Conservation (phyloP, 169 alveolate genomes). For the Plasmodium adleri region DNA sequence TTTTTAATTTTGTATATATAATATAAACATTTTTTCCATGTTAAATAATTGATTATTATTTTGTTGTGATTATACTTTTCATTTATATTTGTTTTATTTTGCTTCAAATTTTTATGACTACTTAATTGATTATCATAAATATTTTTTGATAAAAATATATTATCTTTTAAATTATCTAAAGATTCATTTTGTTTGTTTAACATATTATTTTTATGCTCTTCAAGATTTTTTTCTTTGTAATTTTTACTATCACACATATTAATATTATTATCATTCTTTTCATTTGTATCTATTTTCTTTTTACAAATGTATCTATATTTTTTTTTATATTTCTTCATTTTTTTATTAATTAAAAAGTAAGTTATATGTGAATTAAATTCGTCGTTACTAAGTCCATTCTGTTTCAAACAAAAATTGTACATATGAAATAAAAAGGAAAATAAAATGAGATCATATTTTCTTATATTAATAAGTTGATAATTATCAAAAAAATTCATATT, state of each 20-base stretch:
- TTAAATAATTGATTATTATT: not conserved
- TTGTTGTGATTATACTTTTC: not conserved
- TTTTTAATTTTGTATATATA: constrained; percentile 30
- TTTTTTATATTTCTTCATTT: constrained; percentile 29
- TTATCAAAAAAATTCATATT: not conserved
- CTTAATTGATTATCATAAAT: not conserved
- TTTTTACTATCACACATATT: not conserved
- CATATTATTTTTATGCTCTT: not conserved
- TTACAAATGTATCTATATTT: constrained; percentile 20
- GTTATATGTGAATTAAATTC: constrained; percentile 56
- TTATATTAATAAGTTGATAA: constrained; percentile 19
- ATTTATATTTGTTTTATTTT: constrained; percentile 1
- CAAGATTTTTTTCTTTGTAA: not conserved
- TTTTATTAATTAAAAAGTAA: constrained; percentile 48
- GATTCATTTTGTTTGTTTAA: too few relatives aligned
- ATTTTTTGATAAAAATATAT: not conserved
- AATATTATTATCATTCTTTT: not conserved
- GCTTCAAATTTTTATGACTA: not conserved
- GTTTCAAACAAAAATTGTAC: constrained; percentile 70
- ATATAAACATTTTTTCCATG: constrained; percentile 45
- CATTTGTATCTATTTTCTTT: not conserved
- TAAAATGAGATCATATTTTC: constrained; percentile 18
- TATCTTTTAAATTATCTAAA: not conserved
- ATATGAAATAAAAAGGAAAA: constrained; percentile 56
- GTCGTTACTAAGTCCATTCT: constrained; percentile 47